These are phyloP conservation scores for Fusarium zealandicum DNA, from an alignment of 2,329 filamentous ascomycete genomes.

Conservation along the genomic window DNA sequence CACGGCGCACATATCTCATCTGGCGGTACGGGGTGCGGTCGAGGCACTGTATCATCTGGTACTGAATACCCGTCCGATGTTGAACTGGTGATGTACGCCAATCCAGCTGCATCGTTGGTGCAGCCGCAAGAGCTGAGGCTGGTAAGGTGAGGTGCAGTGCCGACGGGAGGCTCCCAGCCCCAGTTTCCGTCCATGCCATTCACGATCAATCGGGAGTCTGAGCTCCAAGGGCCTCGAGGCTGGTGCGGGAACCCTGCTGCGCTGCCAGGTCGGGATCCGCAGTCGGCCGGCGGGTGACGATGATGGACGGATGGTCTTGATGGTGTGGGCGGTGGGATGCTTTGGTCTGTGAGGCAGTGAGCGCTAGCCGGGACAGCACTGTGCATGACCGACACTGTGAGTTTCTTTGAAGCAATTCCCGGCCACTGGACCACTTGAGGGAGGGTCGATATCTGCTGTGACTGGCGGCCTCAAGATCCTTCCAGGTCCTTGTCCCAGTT, in stretches of 20 bases:
- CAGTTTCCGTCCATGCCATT: constrained; percentile 14
- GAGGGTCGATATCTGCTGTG: constrained; percentile 36
- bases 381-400: constrained; percentile 28
- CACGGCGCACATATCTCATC: constrained; percentile 28
- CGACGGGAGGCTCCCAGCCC: constrained; percentile 22
- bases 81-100: background rate
- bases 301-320: constrained; percentile 18
- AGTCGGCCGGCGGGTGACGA: constrained; percentile 25
- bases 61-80: constrained; percentile 10
- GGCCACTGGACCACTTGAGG: constrained; percentile 22
- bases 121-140: background rate
- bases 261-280: constrained; percentile 14
- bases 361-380: constrained; percentile 28
- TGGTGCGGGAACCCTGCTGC: constrained; percentile 32
- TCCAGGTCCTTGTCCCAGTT: constrained; percentile 15
- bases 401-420: constrained; percentile 27
- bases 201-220: constrained; percentile 13
- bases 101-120: background rate
- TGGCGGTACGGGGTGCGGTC: background rate
- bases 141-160: constrained; percentile 31
- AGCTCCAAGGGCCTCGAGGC: constrained; percentile 6
- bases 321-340: constrained; percentile 11
- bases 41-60: constrained; percentile 24
- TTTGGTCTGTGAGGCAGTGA: constrained; percentile 33
- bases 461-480: constrained; percentile 35